Evolutionary conservation across 768 basidiomycete genomes (phyloP).

Genomic region (Amanita inopinata): DNA sequence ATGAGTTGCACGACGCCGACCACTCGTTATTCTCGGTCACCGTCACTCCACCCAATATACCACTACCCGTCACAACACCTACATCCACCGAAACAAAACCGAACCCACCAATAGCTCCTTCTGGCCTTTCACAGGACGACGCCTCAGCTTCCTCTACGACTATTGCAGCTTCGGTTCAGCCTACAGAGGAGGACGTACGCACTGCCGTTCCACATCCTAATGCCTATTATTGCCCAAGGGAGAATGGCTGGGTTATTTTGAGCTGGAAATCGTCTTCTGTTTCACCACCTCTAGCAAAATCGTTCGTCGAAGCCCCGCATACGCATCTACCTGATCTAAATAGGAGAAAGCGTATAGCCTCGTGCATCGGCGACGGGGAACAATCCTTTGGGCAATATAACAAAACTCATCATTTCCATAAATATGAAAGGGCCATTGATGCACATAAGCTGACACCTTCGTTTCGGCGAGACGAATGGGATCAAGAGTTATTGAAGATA

Average conservation of each 20-base stretch:
- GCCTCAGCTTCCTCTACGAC: no score
- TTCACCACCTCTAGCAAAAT: conserved; percentile 48
- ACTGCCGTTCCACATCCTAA: conserved; percentile 71
- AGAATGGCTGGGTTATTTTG: conserved; percentile 77
- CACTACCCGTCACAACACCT: conserved; percentile 10
- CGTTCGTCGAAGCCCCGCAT: conserved; percentile 33
- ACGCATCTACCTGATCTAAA: conserved; percentile 45
- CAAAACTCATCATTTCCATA: conserved; percentile 76
- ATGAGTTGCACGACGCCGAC: conserved; percentile 60
- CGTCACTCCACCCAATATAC: conserved; percentile 20
- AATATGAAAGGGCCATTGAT: conserved; percentile 61
- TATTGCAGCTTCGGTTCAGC: conserved; percentile 24
- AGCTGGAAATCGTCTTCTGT: conserved; percentile 57
- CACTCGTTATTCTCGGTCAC: conserved; percentile 63
- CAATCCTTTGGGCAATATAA: conserved; percentile 39
- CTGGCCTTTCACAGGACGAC: no score
- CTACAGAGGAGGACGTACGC: conserved; percentile 55
- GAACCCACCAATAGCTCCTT: no score
- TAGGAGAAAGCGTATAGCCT: conserved; percentile 35
- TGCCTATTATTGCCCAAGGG: conserved; percentile 74
- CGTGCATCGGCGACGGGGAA: conserved; percentile 46
- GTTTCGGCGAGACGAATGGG: conserved; percentile 51
- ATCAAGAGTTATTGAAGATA: conserved; percentile 40
- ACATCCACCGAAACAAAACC: conserved; percentile 12
- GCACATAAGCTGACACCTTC: conserved; percentile 59